Conservation (phyloP, 768 basidiomycete genomes). For the Phaeotremella fagi region DNA sequence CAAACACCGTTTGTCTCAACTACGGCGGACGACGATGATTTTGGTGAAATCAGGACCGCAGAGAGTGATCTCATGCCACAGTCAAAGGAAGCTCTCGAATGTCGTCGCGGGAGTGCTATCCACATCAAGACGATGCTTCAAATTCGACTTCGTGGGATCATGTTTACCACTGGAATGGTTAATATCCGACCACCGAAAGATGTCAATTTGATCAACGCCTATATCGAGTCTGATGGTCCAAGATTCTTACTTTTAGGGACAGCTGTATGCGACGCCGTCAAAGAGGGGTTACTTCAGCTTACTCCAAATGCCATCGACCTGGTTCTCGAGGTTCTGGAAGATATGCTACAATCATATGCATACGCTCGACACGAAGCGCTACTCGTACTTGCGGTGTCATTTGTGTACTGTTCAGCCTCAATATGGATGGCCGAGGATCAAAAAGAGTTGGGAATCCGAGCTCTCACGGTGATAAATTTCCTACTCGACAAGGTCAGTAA, state of each 20-base stretch:
- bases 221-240: constrained; percentile 51
- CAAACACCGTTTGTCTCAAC: neutral
- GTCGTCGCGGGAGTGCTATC: constrained; percentile 13
- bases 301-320: constrained; percentile 54
- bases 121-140: constrained; percentile 16
- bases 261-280: constrained; percentile 57
- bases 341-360: constrained; percentile 56
- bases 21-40: constrained; percentile 36
- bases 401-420: constrained; percentile 62
- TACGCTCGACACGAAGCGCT: constrained; percentile 57
- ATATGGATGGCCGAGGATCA: constrained; percentile 54
- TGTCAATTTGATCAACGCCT: constrained; percentile 33
- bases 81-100: constrained; percentile 30
- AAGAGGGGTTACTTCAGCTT: constrained; percentile 58
- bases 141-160: constrained; percentile 20
- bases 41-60: constrained; percentile 35
- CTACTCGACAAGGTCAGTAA: constrained; percentile 53
- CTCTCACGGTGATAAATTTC: constrained; percentile 57
- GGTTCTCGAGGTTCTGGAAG: constrained; percentile 57
- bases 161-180: neutral
- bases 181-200: constrained; percentile 19
- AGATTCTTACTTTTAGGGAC: constrained; percentile 59
- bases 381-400: constrained; percentile 57
- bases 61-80: constrained; percentile 38
- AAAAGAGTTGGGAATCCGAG: constrained; percentile 52